phyloP scores from a whole-genome alignment of 106 monocot genomes.

The Cymbidium sinense region DNA sequence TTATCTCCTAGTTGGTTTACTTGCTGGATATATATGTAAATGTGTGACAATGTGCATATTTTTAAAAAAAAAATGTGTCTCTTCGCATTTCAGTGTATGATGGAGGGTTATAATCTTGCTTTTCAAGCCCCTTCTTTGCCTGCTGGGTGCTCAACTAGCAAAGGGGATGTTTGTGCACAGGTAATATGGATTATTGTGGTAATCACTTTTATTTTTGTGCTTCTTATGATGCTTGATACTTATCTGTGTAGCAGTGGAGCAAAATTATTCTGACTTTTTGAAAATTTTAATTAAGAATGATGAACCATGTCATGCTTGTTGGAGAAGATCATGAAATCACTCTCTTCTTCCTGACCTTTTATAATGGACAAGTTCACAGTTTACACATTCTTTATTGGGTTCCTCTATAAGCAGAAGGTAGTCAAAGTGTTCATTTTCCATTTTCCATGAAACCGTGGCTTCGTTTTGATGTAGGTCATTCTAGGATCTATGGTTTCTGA shows the following conservation, averaged over 20 bases:
- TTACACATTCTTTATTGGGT: not conserved
- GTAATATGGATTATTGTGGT: constrained; percentile 15
- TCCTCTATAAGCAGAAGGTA: not conserved
- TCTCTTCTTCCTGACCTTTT: not conserved
- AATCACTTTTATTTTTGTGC: not conserved
- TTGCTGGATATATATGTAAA: constrained; percentile 1
- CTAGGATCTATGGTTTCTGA: not conserved
- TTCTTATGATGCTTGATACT: not conserved
- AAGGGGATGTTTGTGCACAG: constrained; percentile 50
- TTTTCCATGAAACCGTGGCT: not conserved
- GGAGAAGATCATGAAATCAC: not conserved
- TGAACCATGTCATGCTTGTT: not conserved
- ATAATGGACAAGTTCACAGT: not conserved
- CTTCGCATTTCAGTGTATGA: constrained; percentile 39
- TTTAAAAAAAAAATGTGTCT: not conserved
- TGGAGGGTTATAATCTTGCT: constrained; percentile 59
- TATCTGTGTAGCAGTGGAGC: not conserved
- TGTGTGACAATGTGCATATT: not conserved
- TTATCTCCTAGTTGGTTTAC: not conserved
- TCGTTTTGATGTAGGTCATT: not conserved
- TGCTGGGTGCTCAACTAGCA: constrained; percentile 26
- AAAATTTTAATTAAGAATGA: not conserved
- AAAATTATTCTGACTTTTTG: not conserved
- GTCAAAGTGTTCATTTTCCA: not conserved
- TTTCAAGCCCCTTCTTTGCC: constrained; percentile 44